These are phyloP conservation scores for Fibroporia radiculosa DNA, from an alignment of 768 basidiomycete genomes.

Conservation along the genomic window DNA sequence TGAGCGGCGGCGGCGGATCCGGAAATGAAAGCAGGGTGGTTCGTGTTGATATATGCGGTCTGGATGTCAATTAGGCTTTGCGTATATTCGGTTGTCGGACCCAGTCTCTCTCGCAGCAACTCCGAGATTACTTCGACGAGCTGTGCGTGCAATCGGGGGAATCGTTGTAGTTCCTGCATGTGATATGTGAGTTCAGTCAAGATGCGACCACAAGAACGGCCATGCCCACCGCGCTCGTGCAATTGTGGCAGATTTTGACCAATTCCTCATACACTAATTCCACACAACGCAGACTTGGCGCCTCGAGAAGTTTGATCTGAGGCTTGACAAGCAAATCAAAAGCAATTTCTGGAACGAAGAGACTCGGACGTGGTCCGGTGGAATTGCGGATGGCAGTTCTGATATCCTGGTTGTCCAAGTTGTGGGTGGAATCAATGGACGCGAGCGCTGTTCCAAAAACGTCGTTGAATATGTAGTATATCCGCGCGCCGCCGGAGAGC, in stretches of 20 bases:
- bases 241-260: slow-evolving; percentile 99
- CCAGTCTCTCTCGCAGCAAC: slow-evolving; percentile 86
- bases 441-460: slow-evolving; percentile 90
- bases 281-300: slow-evolving; percentile 91
- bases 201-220: background rate
- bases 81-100: slow-evolving; percentile 95
- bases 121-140: slow-evolving; percentile 97
- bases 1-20: slow-evolving; percentile 62
- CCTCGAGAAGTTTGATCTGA: slow-evolving; percentile 93
- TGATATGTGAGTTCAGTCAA: background rate
- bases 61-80: slow-evolving; percentile 95
- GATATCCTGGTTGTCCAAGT: slow-evolving; percentile 91
- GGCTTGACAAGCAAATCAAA: slow-evolving; percentile 97
- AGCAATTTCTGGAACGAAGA: slow-evolving; percentile 95
- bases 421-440: slow-evolving; percentile 84
- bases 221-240: slow-evolving; percentile 69
- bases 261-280: slow-evolving; percentile 98
- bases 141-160: slow-evolving; percentile 89
- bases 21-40: slow-evolving; percentile 90
- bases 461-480: slow-evolving; percentile 99
- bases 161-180: slow-evolving; percentile 86
- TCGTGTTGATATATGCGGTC: slow-evolving; percentile 98
- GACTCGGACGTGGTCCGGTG: slow-evolving; percentile 90
- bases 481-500: slow-evolving; percentile 92
- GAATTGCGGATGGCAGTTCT: slow-evolving; percentile 98